Evolutionary conservation across 805 yeast species (phyloP).

Genomic region (Zygoascus bituminiphila): DNA sequence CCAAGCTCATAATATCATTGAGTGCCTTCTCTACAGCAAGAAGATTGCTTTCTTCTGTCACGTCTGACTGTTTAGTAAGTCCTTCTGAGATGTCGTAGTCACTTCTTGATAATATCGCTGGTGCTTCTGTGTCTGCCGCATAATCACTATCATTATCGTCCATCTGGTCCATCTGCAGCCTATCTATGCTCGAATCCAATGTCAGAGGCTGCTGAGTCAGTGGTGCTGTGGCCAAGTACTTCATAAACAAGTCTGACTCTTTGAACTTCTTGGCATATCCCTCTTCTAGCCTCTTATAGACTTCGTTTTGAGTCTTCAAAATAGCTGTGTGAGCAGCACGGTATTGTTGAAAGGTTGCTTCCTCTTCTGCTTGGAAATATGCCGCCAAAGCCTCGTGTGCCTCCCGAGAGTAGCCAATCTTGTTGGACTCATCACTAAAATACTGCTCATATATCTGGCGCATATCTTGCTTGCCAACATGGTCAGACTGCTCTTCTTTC

Average conservation of each 20-base stretch:
- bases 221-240: constrained; percentile 36
- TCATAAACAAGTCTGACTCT: constrained; percentile 46
- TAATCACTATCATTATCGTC: constrained; percentile 16
- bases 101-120: constrained; percentile 11
- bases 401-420: background rate
- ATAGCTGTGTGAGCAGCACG: constrained; percentile 50
- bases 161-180: constrained; percentile 23
- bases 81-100: background rate
- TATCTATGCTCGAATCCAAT: constrained; percentile 18
- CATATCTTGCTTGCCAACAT: constrained; percentile 47
- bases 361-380: constrained; percentile 25
- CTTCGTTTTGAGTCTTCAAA: constrained; percentile 48
- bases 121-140: constrained; percentile 2
- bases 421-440: constrained; percentile 25
- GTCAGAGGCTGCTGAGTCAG: constrained; percentile 14
- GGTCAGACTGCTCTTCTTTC: constrained; percentile 22
- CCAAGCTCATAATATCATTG: constrained; percentile 38
- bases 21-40: constrained; percentile 63
- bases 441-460: constrained; percentile 39
- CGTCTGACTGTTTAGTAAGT: background rate
- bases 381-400: constrained; percentile 29
- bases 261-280: constrained; percentile 54
- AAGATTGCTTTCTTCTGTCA: constrained; percentile 31
- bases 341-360: constrained; percentile 30
- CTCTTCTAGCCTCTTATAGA: constrained; percentile 42